These are phyloP conservation scores for Ophidiomyces ophidiicola DNA, from an alignment of 2,329 filamentous ascomycete genomes.

Conservation along the genomic window DNA sequence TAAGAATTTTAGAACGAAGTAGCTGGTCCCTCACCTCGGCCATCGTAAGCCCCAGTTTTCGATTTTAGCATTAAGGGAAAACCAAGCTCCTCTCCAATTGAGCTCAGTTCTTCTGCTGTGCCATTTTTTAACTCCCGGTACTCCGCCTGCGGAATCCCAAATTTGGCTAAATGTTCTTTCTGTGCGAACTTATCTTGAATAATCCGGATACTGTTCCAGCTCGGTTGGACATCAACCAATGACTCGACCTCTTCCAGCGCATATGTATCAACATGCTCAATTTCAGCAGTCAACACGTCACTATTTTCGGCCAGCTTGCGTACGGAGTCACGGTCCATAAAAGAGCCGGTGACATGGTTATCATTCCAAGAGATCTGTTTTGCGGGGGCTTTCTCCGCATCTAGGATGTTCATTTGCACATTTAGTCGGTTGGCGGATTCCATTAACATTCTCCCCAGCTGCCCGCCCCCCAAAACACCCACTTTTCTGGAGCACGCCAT, in stretches of 20 bases:
- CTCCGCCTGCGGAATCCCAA: constrained; percentile 59
- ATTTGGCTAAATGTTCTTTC: constrained; percentile 62
- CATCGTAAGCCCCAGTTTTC: constrained; percentile 81
- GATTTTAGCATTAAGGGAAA: constrained; percentile 90
- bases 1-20: neutral
- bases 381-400: constrained; percentile 63
- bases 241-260: constrained; percentile 69
- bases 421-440: constrained; percentile 74
- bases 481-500: constrained; percentile 21
- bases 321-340: constrained; percentile 71
- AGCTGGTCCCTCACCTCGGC: constrained; percentile 47
- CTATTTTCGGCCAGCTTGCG: constrained; percentile 62
- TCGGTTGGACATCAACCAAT: constrained; percentile 59
- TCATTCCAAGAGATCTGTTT: constrained; percentile 71
- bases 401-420: constrained; percentile 66
- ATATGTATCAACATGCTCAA: constrained; percentile 87
- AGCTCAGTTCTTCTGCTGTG: constrained; percentile 48
- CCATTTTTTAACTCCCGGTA: constrained; percentile 54
- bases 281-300: constrained; percentile 83
- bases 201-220: constrained; percentile 70
- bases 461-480: constrained; percentile 51
- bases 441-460: constrained; percentile 85
- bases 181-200: constrained; percentile 93
- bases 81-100: constrained; percentile 53
- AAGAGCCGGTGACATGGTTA: constrained; percentile 70